Conservation (phyloP, 2,329 filamentous ascomycete genomes). For the Fusarium sp. region DNA sequence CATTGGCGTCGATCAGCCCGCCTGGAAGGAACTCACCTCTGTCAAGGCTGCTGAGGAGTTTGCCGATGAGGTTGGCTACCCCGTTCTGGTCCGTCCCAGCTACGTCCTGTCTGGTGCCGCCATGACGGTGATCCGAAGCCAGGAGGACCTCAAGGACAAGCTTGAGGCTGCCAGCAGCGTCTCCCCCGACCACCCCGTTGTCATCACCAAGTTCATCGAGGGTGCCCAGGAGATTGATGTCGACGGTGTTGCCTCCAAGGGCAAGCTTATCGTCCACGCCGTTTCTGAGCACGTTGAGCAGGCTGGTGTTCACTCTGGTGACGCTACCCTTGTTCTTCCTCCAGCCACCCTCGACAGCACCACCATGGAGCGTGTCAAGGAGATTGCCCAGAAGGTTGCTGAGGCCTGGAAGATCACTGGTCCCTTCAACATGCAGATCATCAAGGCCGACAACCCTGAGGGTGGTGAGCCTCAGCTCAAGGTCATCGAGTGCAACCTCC, state of each 20-base stretch:
- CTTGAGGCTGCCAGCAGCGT: slow-evolving; percentile 89
- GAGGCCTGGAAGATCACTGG: slow-evolving; percentile 97
- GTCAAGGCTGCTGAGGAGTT: slow-evolving; percentile 89
- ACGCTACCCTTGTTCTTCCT: slow-evolving; percentile 93
- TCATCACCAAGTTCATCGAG: slow-evolving; percentile 98
- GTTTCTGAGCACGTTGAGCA: slow-evolving; percentile 97
- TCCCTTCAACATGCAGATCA: slow-evolving; percentile 99
- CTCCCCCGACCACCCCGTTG: slow-evolving; percentile 95
- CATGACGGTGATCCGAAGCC: slow-evolving; percentile 94
- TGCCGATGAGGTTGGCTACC: slow-evolving; percentile 86
- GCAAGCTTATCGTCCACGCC: slow-evolving; percentile 89
- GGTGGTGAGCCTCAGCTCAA: slow-evolving; percentile 83
- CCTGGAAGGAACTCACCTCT: slow-evolving; percentile 96
- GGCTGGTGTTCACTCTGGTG: slow-evolving; percentile 97
- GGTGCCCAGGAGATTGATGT: slow-evolving; percentile 97
- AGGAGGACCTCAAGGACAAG: slow-evolving; percentile 93
- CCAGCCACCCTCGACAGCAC: slow-evolving; percentile 80
- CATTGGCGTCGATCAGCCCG: slow-evolving; percentile 95
- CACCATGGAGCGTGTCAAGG: slow-evolving; percentile 89
- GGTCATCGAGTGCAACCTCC: slow-evolving; percentile 98
- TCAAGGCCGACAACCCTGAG: slow-evolving; percentile 84
- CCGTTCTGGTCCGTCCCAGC: slow-evolving; percentile 91
- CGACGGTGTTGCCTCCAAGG: slow-evolving; percentile 88
- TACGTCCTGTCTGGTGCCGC: slow-evolving; percentile 98
- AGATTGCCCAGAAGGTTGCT: slow-evolving; percentile 95